Percentiles rank a stretch among this genome's conserved stretches.
Evolutionary conservation across 768 basidiomycete genomes (phyloP).

Genomic region (Rhizopogon rudus): DNA sequence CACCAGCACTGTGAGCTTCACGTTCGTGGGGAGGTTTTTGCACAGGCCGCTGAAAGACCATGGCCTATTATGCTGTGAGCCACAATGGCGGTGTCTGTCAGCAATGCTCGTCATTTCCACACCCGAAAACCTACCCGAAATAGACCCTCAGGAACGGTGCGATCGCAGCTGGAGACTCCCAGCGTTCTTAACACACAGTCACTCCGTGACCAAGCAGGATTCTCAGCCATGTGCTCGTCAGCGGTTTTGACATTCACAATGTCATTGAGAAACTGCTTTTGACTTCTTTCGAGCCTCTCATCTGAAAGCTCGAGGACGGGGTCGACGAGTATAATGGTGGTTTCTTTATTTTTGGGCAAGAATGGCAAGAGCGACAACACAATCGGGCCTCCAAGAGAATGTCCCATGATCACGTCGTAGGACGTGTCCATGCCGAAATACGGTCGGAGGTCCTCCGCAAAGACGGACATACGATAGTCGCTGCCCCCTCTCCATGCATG

Average conservation of each 20-base stretch:
- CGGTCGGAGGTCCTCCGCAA: slow-evolving; percentile 10
- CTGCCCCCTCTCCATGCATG: slow-evolving; percentile 7
- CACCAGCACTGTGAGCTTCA: background rate
- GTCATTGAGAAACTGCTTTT: background rate
- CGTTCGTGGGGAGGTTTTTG: background rate
- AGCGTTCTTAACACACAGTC: background rate
- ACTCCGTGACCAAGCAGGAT: background rate
- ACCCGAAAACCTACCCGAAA: background rate
- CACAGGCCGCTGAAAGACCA: slow-evolving; percentile 1
- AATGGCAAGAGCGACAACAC: slow-evolving; percentile 11
- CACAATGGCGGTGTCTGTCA: background rate
- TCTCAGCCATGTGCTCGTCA: background rate
- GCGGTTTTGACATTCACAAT: background rate
- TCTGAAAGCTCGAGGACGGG: slow-evolving; percentile 1
- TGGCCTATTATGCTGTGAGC: background rate
- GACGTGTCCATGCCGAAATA: slow-evolving; percentile 6
- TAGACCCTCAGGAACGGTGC: background rate
- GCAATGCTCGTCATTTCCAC: background rate
- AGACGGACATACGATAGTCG: slow-evolving; percentile 6
- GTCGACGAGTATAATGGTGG: slow-evolving; percentile 7
- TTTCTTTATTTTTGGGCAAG: slow-evolving; percentile 3
- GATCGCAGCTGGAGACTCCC: slow-evolving; percentile 1
- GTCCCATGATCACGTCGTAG: slow-evolving; percentile 16
- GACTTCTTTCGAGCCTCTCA: background rate
- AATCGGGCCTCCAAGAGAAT: slow-evolving; percentile 13